These are phyloP conservation scores for Exidia glandulosa DNA, from an alignment of 768 basidiomycete species.

Conservation along the genomic window DNA sequence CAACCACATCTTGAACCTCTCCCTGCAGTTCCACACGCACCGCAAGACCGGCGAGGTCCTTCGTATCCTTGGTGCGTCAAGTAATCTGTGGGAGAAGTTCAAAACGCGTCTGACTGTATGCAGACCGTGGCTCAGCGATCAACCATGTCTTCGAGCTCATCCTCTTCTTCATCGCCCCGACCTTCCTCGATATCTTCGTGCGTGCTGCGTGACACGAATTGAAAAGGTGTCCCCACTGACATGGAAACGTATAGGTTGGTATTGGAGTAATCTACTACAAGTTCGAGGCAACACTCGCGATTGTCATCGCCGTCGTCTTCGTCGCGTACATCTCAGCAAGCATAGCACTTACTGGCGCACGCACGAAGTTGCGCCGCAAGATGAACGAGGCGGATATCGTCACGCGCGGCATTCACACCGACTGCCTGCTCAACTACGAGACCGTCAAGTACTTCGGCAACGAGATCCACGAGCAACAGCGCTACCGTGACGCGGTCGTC, in stretches of 20 bases:
- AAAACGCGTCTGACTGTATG: background rate
- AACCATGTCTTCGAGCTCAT: constrained; percentile 75
- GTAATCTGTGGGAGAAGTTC: background rate
- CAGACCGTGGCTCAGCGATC: constrained; percentile 72
- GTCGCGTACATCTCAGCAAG: constrained; percentile 36
- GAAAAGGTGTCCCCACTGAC: too few relatives aligned
- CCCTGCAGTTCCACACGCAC: constrained; percentile 71
- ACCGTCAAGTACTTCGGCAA: constrained; percentile 88
- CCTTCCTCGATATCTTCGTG: constrained; percentile 65
- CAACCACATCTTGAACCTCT: constrained; percentile 78
- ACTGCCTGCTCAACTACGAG: constrained; percentile 70
- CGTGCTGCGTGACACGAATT: too few relatives aligned
- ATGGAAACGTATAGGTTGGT: too few relatives aligned
- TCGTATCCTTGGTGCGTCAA: constrained; percentile 40
- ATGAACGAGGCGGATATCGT: constrained; percentile 70
- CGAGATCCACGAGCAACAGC: constrained; percentile 63
- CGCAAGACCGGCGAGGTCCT: constrained; percentile 80
- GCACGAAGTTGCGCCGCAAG: constrained; percentile 59
- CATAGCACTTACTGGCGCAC: constrained; percentile 52
- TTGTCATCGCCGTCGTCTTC: constrained; percentile 65
- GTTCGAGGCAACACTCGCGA: constrained; percentile 22
- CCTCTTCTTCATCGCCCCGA: constrained; percentile 76
- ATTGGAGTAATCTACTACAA: constrained; percentile 20
- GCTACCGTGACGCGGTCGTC: constrained; percentile 60
- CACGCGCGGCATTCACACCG: constrained; percentile 75